Percentiles rank a stretch among this genome's conserved stretches.
phyloP scores from a whole-genome alignment of 345 rosid species.

The Fremontodendron californicum region DNA sequence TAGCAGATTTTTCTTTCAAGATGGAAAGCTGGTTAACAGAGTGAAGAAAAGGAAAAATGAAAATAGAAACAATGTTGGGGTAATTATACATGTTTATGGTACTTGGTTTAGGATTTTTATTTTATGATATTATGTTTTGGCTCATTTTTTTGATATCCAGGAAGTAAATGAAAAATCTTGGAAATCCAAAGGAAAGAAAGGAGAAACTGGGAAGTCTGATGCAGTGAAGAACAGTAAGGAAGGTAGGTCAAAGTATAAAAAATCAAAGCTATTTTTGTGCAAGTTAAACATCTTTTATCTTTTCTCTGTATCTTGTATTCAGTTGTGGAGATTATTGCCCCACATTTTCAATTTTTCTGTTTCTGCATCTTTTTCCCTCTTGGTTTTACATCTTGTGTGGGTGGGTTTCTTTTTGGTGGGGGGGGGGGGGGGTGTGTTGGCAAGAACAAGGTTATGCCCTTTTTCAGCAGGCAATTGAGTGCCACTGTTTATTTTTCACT shows the following conservation, averaged over 20 bases:
- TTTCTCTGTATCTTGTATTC: background rate
- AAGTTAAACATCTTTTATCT: background rate
- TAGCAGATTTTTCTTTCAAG: slow-evolving; percentile 46
- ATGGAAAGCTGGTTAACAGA: slow-evolving; percentile 57
- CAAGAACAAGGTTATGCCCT: background rate
- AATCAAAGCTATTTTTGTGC: background rate
- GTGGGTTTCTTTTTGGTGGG: background rate
- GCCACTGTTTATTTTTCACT: background rate
- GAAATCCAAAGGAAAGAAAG: slow-evolving; percentile 57
- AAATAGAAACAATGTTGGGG: slow-evolving; percentile 25
- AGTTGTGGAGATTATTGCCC: background rate
- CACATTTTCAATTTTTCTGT: background rate
- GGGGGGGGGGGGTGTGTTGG: background rate
- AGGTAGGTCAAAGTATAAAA: slow-evolving; percentile 28
- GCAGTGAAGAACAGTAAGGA: slow-evolving; percentile 24
- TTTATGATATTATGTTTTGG: slow-evolving; percentile 15
- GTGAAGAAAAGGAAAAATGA: slow-evolving; percentile 47
- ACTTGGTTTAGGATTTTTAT: background rate
- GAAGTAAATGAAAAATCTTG: slow-evolving; percentile 42
- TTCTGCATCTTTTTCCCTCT: slow-evolving; percentile 4
- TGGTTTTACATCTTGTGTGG: background rate
- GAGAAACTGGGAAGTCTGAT: slow-evolving; percentile 39
- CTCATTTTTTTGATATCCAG: slow-evolving; percentile 33
- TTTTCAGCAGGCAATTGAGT: background rate
- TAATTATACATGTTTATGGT: slow-evolving; percentile 18